Evolutionary conservation across 805 yeast species (phyloP).

Genomic region (Yarrowia hollandica): DNA sequence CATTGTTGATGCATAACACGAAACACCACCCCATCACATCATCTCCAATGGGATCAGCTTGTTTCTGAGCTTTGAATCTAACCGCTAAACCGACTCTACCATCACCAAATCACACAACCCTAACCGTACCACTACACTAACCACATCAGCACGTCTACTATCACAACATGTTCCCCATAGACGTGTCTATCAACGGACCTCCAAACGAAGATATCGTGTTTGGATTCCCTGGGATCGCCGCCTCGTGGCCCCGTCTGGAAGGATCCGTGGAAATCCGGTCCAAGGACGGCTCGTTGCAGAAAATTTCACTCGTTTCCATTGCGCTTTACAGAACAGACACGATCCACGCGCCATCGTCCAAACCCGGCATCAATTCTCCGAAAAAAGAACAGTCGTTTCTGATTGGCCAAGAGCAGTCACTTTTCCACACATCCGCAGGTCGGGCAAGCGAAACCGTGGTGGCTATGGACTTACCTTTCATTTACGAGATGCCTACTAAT

Average conservation of each 20-base stretch:
- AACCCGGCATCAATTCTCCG: constrained; percentile 39
- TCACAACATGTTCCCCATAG: constrained; percentile 28
- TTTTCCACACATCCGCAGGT: constrained; percentile 36
- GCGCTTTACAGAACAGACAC: constrained; percentile 46
- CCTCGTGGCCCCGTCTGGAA: constrained; percentile 46
- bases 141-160: not conserved
- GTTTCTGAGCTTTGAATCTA: too few relatives aligned
- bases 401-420: constrained; percentile 40
- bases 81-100: too few relatives aligned
- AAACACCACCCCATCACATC: too few relatives aligned
- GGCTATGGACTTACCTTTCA: constrained; percentile 45
- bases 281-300: constrained; percentile 36
- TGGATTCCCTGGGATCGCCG: constrained; percentile 48
- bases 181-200: constrained; percentile 40
- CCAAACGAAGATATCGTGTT: constrained; percentile 46
- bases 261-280: constrained; percentile 45
- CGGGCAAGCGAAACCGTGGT: constrained; percentile 34
- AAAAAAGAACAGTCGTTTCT: constrained; percentile 42
- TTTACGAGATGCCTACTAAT: constrained; percentile 41
- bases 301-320: constrained; percentile 38
- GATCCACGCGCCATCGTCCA: constrained; percentile 41
- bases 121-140: not conserved
- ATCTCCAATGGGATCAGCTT: too few relatives aligned
- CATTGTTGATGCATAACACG: too few relatives aligned
- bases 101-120: not conserved